Evolutionary conservation across 106 monocot species (phyloP), one percentile per base, ranked within the genome.

Genomic region (Dactylorhiza incarnata): DNA sequence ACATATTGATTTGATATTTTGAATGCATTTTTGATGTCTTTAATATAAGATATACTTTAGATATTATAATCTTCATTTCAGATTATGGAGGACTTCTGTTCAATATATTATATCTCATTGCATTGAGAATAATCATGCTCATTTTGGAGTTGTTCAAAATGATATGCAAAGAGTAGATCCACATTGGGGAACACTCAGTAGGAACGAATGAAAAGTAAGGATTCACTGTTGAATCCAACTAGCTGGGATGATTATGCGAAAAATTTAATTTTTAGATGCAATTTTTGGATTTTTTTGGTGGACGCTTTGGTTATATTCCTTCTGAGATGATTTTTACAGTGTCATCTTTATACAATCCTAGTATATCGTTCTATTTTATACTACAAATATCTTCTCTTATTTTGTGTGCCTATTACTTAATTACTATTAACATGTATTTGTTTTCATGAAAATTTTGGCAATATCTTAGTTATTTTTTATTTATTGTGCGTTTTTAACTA

Each of bases 1-100:
- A 59, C 58, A 20, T 20, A 59, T 59, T 19, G 22, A 59, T n/a
- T 59, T 59, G 58, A 59, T 59, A 59, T 59, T 59, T 59, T 59
- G 9, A 22, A 20, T 59, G 22, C 8, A 7, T 1, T 59, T 59
- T 59, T 59, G 8, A 59, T 59, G 22, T 59, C 20, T 22, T 59
- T 59, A 59, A 59, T 59, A 3, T 5, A 59, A 59, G 58, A n/a
- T 59, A 22, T 59, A 22, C 58, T 59, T 59, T 19, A 22, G 58
- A 59, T 5, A 59, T 12, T 59, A 23, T 22, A 59, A 12, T 59
- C 22, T 59, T 22, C 9, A 59, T n/a, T 22, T 59, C 20, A 65
- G 26, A 65, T 65, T 24, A 13, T 65, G 29, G 65, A 65, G 13
- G 65, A 65, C 29, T 65, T 12, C 12, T 5, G 29, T 65, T 65